These are phyloP conservation scores for Kwoniella europaea DNA, from an alignment of 768 basidiomycete species.

Conservation along the genomic window DNA sequence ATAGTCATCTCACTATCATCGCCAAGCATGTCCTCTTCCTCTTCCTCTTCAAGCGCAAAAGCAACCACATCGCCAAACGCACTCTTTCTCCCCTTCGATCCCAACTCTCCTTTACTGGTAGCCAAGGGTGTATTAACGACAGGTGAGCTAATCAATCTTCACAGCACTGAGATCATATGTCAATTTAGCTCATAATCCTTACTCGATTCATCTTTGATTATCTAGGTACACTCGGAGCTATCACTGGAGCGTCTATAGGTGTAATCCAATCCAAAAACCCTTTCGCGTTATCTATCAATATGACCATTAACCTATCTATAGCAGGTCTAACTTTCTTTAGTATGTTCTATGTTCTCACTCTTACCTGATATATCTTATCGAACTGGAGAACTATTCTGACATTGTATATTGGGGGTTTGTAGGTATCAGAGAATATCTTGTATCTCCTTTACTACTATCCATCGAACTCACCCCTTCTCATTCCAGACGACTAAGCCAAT, in stretches of 20 bases:
- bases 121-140: slow-evolving; percentile 38
- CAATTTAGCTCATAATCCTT: neutral
- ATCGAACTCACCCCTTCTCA: slow-evolving; percentile 64
- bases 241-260: slow-evolving; percentile 61
- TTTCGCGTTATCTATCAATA: slow-evolving; percentile 65
- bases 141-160: slow-evolving; percentile 25
- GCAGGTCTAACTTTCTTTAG: slow-evolving; percentile 79
- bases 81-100: slow-evolving; percentile 36
- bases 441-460: slow-evolving; percentile 68
- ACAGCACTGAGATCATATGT: too few species aligned
- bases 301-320: slow-evolving; percentile 74
- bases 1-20: neutral
- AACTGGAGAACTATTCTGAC: neutral
- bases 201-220: neutral
- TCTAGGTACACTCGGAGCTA: slow-evolving; percentile 67
- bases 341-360: slow-evolving; percentile 58
- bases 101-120: slow-evolving; percentile 46
- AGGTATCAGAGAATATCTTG: slow-evolving; percentile 78
- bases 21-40: neutral
- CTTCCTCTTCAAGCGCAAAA: slow-evolving; percentile 5
- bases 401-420: neutral
- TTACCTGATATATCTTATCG: neutral
- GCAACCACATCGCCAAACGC: neutral
- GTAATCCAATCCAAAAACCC: slow-evolving; percentile 64
- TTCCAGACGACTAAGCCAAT: slow-evolving; percentile 23